A percentile compares a stretch with the other conserved stretches of the same genome.
Conservation (phyloP, 164 flowering plant genomes). For the Brasenia schreberi region DNA sequence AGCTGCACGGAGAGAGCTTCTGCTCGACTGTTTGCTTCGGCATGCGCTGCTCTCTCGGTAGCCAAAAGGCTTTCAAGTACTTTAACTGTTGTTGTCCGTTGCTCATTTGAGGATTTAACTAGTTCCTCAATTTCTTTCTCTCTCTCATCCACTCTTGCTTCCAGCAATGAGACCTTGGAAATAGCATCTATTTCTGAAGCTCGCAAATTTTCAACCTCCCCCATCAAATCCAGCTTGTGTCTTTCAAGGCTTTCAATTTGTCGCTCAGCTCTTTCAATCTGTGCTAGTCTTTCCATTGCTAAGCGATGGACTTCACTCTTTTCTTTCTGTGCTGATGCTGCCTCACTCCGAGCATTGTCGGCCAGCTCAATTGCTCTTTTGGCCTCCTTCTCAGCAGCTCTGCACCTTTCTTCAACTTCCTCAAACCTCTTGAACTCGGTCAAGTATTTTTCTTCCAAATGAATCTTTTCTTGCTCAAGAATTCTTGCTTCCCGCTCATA, state of each 20-base stretch:
- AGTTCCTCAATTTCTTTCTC: constrained; percentile 74
- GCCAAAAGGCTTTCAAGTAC: constrained; percentile 65
- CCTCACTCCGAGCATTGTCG: constrained; percentile 74
- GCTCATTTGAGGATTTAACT: constrained; percentile 64
- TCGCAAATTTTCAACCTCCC: constrained; percentile 40
- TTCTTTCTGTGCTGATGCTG: constrained; percentile 57
- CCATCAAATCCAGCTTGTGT: constrained; percentile 34
- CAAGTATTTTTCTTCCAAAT: constrained; percentile 60
- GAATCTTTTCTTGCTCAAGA: constrained; percentile 60
- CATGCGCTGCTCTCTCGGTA: constrained; percentile 62
- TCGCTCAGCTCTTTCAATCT: constrained; percentile 75
- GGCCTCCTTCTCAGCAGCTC: constrained; percentile 71
- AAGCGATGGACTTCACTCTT: constrained; percentile 51
- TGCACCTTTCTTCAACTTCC: constrained; percentile 76
- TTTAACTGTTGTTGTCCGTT: constrained; percentile 64
- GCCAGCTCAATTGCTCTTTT: constrained; percentile 75
- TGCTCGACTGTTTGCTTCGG: constrained; percentile 69
- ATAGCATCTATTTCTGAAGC: constrained; percentile 59
- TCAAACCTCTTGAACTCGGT: constrained; percentile 68
- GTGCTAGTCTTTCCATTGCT: constrained; percentile 77
- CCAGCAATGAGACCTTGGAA: constrained; percentile 49
- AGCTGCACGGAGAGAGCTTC: constrained; percentile 74
- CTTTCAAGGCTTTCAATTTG: constrained; percentile 65
- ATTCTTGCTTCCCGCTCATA: constrained; percentile 64
- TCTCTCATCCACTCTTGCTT: constrained; percentile 73